Percentiles rank a stretch among this genome's conserved stretches.
These are phyloP conservation scores for Colletotrichum scovillei DNA, from an alignment of 2,329 filamentous ascomycete genomes.

Conservation along the genomic window DNA sequence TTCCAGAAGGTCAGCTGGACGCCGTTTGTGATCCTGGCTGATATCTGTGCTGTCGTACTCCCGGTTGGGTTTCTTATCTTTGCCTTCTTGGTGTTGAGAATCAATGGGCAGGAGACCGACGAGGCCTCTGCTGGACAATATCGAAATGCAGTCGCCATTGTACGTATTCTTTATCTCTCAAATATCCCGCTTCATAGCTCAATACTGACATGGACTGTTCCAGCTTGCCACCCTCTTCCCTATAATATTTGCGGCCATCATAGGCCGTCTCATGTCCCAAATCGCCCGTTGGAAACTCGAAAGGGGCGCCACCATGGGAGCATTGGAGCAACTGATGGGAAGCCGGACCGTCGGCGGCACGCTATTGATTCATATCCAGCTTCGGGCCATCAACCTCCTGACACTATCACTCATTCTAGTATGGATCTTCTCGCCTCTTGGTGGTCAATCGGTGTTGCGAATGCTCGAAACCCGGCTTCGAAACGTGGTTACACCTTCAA, in stretches of 20 bases:
- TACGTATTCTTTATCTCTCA: neutral
- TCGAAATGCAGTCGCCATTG: neutral
- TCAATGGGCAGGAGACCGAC: neutral
- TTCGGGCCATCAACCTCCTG: constrained; percentile 42
- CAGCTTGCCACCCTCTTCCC: constrained; percentile 41
- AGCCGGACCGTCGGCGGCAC: constrained; percentile 43
- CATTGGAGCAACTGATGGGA: constrained; percentile 44
- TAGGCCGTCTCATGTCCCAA: constrained; percentile 41
- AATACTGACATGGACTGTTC: neutral
- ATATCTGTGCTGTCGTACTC: neutral
- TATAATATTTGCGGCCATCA: constrained; percentile 43
- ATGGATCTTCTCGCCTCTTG: constrained; percentile 46
- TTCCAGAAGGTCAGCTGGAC: neutral
- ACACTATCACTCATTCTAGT: constrained; percentile 40
- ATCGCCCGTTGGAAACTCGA: constrained; percentile 43
- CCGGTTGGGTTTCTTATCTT: neutral
- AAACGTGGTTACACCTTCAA: neutral
- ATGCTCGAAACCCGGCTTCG: neutral
- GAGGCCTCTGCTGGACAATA: neutral
- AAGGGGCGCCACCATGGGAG: constrained; percentile 40
- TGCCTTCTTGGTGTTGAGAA: neutral
- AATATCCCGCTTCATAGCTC: neutral
- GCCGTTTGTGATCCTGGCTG: neutral
- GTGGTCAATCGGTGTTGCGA: constrained; percentile 43
- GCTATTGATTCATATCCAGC: constrained; percentile 40